Evolutionary conservation across 108 stramenopile species (phyloP), one percentile per base, ranked within the genome.

Genomic region (Cyclotella atomus): DNA sequence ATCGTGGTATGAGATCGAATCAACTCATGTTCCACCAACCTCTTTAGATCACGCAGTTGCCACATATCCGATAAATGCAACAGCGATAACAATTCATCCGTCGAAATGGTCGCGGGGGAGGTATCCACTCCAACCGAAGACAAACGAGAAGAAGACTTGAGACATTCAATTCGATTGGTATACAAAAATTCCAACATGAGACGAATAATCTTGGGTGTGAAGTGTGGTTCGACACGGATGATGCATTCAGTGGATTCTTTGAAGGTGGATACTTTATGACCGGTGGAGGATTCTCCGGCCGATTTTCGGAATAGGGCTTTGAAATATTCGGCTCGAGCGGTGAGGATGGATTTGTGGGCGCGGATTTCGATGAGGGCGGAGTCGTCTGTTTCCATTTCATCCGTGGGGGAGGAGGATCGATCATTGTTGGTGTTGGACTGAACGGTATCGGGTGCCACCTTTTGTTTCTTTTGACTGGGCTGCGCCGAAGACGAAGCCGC

Each of bases 291-390:
- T 27, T 66, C 70, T 16, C 65, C 65, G 47, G 85, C 76, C 35
- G 76, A 82, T 69, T 94, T 96, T 19, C 97, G 90, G 82, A 99
- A 97, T 50, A 96, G 91, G 28, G 95, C 95, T 65, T 97, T 95
- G 91, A 99, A 99, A 78, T 99, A 99, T 28, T 97, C 98, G 24
- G 94, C 93, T 44, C 98, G 84, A 16, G 97, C 98, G 10, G 97
- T 95, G 50, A 99, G 85, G 60, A 97, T 90, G 65, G 90, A 89
- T 81, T 97, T 99, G 87, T 99, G 98, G 8, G 98, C 98, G 27
- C 83, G 83, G 63, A 98, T 87, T 76, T 92, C 87, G 34, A 81
- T 70, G 24, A 90, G 76, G 41, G 52, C 24, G 49, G 59, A 41
- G 45, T 10, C 60, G 56, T 44, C 68, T 17, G 19, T 59, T 1